Evolutionary conservation across 2,329 filamentous ascomycete genomes (phyloP), one percentile per base, ranked within the genome.

Genomic region (Claviceps spartinae): DNA sequence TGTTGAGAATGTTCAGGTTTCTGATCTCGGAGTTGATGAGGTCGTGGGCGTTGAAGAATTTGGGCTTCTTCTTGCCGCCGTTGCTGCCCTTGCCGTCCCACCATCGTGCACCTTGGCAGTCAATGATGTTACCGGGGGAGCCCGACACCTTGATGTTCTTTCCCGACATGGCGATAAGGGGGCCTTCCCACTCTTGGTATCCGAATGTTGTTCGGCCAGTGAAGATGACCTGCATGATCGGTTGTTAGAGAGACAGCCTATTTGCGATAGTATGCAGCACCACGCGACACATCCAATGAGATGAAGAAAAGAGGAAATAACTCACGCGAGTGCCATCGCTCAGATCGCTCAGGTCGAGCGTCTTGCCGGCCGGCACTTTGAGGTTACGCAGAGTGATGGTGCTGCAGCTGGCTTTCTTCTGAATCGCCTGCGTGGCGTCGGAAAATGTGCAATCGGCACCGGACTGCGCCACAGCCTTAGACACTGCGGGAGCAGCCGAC

Each of bases 61-160:
- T 78, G 56, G 81, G 81, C 73, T 85, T 84, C 24, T 65, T 77
- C 66, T 74, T 74, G 61, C 80, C 80, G 30, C 79, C 78, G 60
- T 79, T 81, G 26, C 1, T 2, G 20, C 81, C 81, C 64, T 80
- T 58, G 50, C 72, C 70, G 58, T 85, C 81, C 82, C 81, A 85
- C 74, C 76, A 83, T 34, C 67, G 63, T 9, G 70, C 60, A 38
- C 81, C 79, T 41, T 76, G 70, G 52, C 78, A 77, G 58, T 85
- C 70, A 49, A 85, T 72, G 18, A 54, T 70, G 70, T 58, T 55
- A 6, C 56, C 38, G 9, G 46, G 14, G 9, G 45, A 20, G 14
- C 51, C 51, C 6, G 40, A 9, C 3, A 52, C 5, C 3, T 16
- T 5, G 20, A 52, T 34, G 40, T n/a, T 22, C 5, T 26, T 52